These are phyloP conservation scores for Aspergillus arachidicola DNA, from an alignment of 2,329 filamentous ascomycete species.

Conservation along the genomic window DNA sequence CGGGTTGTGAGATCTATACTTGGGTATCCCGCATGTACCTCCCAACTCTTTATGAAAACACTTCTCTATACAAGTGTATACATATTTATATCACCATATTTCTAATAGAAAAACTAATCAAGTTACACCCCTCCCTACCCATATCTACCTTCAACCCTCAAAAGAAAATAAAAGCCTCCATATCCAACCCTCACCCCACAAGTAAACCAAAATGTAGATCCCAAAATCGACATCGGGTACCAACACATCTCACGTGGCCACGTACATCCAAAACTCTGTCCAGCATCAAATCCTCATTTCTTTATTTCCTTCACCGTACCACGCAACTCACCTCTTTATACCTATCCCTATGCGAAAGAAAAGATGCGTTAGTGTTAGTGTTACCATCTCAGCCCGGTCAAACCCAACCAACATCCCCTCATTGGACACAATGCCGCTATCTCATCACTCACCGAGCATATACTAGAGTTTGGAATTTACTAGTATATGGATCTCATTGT, in stretches of 20 bases:
- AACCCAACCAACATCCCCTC: neutral
- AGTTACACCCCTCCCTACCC: neutral
- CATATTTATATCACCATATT: neutral
- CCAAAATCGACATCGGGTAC: slow-evolving; percentile 1
- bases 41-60: no score
- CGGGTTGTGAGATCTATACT: neutral
- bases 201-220: neutral
- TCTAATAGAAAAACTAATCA: neutral
- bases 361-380: neutral
- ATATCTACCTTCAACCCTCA: neutral
- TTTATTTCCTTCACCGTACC: neutral
- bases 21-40: slow-evolving; percentile 1
- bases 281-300: neutral
- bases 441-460: neutral
- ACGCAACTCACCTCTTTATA: no score
- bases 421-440: neutral
- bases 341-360: neutral
- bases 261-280: neutral
- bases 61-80: neutral
- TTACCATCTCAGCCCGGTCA: neutral
- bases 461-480: no score
- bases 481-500: neutral
- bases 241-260: slow-evolving; percentile 9
- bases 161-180: no score
- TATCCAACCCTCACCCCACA: no score